Evolutionary conservation across 2,329 filamentous ascomycete genomes (phyloP).

Genomic region (Trichoderma sp.): DNA sequence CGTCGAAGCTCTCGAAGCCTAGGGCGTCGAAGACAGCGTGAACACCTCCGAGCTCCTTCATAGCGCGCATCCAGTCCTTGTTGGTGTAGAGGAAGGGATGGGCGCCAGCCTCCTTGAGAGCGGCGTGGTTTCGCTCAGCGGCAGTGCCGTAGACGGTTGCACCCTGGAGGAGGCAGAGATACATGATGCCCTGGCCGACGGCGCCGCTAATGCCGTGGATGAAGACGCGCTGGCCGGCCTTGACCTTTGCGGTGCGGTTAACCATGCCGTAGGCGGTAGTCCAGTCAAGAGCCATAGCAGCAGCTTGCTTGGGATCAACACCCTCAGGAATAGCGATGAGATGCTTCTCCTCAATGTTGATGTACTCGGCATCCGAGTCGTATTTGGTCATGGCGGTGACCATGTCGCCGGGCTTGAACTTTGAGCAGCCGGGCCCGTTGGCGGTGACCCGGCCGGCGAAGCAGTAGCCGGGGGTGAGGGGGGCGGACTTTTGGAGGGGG

Average conservation of each 20-base stretch:
- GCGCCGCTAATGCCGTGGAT: conserved; percentile 50
- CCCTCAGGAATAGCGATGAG: conserved; percentile 41
- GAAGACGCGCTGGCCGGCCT: conserved; percentile 46
- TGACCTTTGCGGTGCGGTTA: conserved; percentile 38
- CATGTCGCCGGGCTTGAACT: conserved; percentile 34
- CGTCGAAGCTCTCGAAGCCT: conserved; percentile 50
- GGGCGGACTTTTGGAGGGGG: conserved; percentile 43
- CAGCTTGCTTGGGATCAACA: conserved; percentile 40
- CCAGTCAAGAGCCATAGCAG: conserved; percentile 46
- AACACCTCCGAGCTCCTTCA: conserved; percentile 45
- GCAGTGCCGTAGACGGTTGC: conserved; percentile 50
- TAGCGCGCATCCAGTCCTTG: conserved; percentile 47
- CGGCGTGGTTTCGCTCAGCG: conserved; percentile 43
- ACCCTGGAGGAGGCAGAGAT: conserved; percentile 41
- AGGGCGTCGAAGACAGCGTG: conserved; percentile 49
- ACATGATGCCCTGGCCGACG: conserved; percentile 44
- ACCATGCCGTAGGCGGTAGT: conserved; percentile 41
- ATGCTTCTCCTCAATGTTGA: conserved; percentile 47
- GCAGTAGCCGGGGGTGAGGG: conserved; percentile 49
- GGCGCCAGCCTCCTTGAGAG: conserved; percentile 38
- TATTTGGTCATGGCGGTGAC: conserved; percentile 40
- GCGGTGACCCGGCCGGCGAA: conserved; percentile 42
- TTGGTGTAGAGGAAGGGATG: conserved; percentile 46
- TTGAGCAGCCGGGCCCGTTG: conserved; percentile 34
- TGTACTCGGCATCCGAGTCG: conserved; percentile 43